Evolutionary conservation across 805 yeast species (phyloP), one percentile per base, ranked within the genome.

Genomic region (Saturnispora sanitii): DNA sequence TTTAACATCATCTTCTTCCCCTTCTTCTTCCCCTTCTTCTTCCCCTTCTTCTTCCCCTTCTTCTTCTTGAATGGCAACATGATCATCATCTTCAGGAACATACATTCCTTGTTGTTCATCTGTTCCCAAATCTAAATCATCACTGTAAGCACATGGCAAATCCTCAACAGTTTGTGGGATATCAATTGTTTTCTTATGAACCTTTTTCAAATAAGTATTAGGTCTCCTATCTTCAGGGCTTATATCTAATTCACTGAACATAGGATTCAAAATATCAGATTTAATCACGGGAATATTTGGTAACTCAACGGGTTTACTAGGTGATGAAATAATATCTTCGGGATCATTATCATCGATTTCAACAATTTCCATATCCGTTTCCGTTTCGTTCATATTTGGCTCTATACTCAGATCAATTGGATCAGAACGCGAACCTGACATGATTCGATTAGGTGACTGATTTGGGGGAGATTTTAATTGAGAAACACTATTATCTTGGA

Each of bases 311-410:
- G 17, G 11, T 38, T 32, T 38, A 8, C 31, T 33, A 17, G 41
- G 41, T 4, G 41, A 38, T 23, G 35, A 38, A n/a, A 29, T 17
- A 6, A 28, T 46, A 18, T 31, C 22, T 11, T 38, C 22, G n/a
- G 33, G 35, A 19, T 46, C 52, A 17, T 53, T 56, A 23, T 54
- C 58, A 37, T 57, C 61, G 9, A 41, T 41, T 11, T 53, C 56
- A 4, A 54, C 47, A 7, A 56, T 40, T 37, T 55, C 57, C 31
- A 46, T 11, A 20, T 26, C 18, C 18, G 3, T 16, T 1, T 33
- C 37, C 9, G 5, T 20, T 13, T 23, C 28, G n/a, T 3, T 13
- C 13, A 34, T 40, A 23, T 32, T 35, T 23, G 39, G 16, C n/a
- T 35, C 17, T 15, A 26, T 19, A 27, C 39, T 44, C 17, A 34